A percentile compares a stretch with the other conserved stretches of the same genome.
These are phyloP conservation scores for Calvatia gigantea DNA, from an alignment of 768 basidiomycete genomes.

Conservation along the genomic window DNA sequence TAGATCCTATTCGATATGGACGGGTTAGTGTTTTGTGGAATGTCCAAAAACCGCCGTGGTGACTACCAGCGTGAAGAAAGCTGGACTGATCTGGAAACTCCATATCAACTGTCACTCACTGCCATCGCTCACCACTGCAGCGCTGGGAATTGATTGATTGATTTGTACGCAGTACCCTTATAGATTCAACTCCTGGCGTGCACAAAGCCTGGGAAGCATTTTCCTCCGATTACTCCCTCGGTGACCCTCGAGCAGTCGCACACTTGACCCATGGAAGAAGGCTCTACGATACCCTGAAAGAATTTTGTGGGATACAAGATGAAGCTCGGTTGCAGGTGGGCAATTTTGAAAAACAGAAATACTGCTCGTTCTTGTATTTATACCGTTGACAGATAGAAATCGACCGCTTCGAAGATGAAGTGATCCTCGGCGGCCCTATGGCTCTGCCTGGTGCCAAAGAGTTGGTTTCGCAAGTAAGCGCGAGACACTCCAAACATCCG, in stretches of 20 bases:
- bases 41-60: background rate
- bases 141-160: conserved; percentile 6
- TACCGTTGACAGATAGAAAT: conserved; percentile 48
- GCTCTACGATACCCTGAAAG: conserved; percentile 69
- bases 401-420: conserved; percentile 74
- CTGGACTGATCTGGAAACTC: background rate
- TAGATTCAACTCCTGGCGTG: conserved; percentile 87
- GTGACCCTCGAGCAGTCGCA: conserved; percentile 41
- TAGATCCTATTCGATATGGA: conserved; percentile 72
- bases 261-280: conserved; percentile 75
- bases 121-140: background rate
- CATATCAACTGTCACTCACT: conserved; percentile 6
- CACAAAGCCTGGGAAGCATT: conserved; percentile 73
- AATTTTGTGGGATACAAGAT: conserved; percentile 61
- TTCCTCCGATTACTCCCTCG: conserved; percentile 55
- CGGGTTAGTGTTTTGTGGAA: conserved; percentile 38
- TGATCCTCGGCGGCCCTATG: conserved; percentile 59
- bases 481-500: background rate
- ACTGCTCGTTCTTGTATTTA: background rate
- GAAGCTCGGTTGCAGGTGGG: conserved; percentile 55
- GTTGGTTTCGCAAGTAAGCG: conserved; percentile 50
- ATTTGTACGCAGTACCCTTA: conserved; percentile 48
- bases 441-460: conserved; percentile 63
- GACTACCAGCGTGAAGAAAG: background rate
- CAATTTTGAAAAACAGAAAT: conserved; percentile 17